Evolutionary conservation across 2,329 filamentous ascomycete species (phyloP).

Genomic region (Uncinocarpus reesii): DNA sequence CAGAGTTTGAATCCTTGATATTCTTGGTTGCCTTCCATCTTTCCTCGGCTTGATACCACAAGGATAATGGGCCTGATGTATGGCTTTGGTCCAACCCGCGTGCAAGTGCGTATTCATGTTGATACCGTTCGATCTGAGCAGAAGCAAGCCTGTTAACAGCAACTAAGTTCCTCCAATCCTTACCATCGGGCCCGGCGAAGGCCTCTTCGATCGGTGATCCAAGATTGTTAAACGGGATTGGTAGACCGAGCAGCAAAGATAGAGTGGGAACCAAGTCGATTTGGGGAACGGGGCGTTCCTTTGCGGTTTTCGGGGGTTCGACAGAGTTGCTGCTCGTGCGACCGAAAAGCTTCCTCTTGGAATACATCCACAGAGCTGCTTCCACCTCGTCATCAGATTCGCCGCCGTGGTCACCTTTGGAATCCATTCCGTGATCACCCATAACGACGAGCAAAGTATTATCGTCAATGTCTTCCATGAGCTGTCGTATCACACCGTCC

Average conservation of each 20-base stretch:
- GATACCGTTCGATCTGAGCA: conserved; percentile 82
- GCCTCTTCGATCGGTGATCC: conserved; percentile 89
- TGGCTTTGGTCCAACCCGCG: conserved; percentile 56
- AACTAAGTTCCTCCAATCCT: conserved; percentile 65
- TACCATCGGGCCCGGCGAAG: conserved; percentile 57
- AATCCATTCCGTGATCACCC: conserved; percentile 99
- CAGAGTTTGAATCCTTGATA: conserved; percentile 27
- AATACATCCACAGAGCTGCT: conserved; percentile 97
- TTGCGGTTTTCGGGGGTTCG: conserved; percentile 56
- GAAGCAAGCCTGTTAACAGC: conserved; percentile 65
- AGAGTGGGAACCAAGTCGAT: conserved; percentile 94
- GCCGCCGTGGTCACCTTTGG: conserved; percentile 94
- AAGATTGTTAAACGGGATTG: conserved; percentile 92
- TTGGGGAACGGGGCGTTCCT: conserved; percentile 62
- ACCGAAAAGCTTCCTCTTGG: conserved; percentile 75
- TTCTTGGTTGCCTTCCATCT: conserved; percentile 41
- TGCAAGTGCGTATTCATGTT: conserved; percentile 66
- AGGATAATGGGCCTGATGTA: conserved; percentile 44
- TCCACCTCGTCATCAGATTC: conserved; percentile 95
- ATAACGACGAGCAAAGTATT: conserved; percentile 84
- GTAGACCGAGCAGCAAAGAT: conserved; percentile 74
- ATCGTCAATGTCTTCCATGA: conserved; percentile 66
- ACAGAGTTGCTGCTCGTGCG: conserved; percentile 53
- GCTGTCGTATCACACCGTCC: conserved; percentile 64
- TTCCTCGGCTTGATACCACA: conserved; percentile 53